Base-by-base conservation (phyloP, 202 grass and related monocot genomes). In the Musa balbisiana region DNA sequence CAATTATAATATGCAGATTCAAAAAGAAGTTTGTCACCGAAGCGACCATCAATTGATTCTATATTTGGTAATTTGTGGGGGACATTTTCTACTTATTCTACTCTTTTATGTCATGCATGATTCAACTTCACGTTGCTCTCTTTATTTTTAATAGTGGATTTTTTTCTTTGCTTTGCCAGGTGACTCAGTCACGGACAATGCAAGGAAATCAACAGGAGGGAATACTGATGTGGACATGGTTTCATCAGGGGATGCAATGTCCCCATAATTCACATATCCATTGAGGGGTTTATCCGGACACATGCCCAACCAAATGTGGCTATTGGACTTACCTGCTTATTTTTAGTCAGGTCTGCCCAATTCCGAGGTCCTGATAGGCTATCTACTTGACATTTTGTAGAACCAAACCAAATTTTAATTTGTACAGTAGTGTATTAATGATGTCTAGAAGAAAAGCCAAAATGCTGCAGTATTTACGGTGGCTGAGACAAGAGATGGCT, bases 231-330 rank as follows among this genome's bases (percentile, higher is more conserved):
- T 87, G 73, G 89, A 86, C 54, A 92, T 87, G 55, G 75, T 89
- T 81, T 89, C 87, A 52, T 87, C 90, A 56, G 84, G 82, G 50
- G 91, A 98, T 76, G 82, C 88, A 22, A 94, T 94, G 94, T 86
- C 89, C 72, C 91, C 91, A 77, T 98, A 77, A 91, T 75, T 55
- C 8, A 17, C 43, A 19, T 2, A 72, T 24, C 53, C 51, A n/a
- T 13, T 2, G n/a, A 17, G 16, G 16, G 3, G 29, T 63, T n/a
- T 25, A 50, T 76, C 50, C 2, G 58, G 56, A 76, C 78, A 82
- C 21, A 49, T 71, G 67, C 55, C 86, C 73, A 85, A 52, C 50
- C 78, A 69, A 80, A 78, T 73, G 71, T 81, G 82, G 88, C 81
- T 83, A 62, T 82, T 80, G 83, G 77, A 51, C 51, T 85, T 86